A percentile compares a stretch with the other conserved stretches of the same genome.
Conservation (phyloP, 2,329 filamentous ascomycete genomes). For the Polytolypa hystricis region DNA sequence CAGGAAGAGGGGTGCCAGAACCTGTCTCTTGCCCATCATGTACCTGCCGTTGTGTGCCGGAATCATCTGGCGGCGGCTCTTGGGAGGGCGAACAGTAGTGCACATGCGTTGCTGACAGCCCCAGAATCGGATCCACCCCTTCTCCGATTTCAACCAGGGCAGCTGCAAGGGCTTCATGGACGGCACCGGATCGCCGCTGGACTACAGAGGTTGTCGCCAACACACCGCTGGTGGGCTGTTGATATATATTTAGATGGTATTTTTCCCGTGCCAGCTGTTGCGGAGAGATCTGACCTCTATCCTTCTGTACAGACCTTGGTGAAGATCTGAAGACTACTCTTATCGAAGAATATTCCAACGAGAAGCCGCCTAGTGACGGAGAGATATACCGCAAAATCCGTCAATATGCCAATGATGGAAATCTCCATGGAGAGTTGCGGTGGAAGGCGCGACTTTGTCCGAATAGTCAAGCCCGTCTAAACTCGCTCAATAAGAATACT, state of each 20-base stretch:
- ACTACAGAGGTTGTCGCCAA: conserved; percentile 1
- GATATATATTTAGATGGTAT: conserved; percentile 8
- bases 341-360: conserved; percentile 21
- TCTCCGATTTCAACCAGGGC: conserved; percentile 4
- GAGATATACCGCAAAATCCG: conserved; percentile 23
- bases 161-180: conserved; percentile 6
- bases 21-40: not conserved
- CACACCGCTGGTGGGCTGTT: conserved; percentile 6
- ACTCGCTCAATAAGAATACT: conserved; percentile 4
- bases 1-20: conserved; percentile 1
- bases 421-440: conserved; percentile 9
- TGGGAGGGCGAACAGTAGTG: not conserved
- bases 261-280: not conserved
- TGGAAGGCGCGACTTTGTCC: conserved; percentile 12
- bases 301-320: conserved; percentile 15
- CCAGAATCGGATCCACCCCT: not conserved
- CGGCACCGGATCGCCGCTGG: conserved; percentile 5
- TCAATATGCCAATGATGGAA: conserved; percentile 14
- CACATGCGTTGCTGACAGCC: conserved; percentile 5
- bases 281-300: not conserved
- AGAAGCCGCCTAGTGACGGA: conserved; percentile 17
- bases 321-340: conserved; percentile 16
- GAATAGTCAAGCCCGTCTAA: conserved; percentile 5
- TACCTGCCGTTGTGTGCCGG: conserved; percentile 3
- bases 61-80: conserved; percentile 3